Evolutionary conservation across 164 flowering plant genomes (phyloP).

Genomic region (Nymphaea thermarum): DNA sequence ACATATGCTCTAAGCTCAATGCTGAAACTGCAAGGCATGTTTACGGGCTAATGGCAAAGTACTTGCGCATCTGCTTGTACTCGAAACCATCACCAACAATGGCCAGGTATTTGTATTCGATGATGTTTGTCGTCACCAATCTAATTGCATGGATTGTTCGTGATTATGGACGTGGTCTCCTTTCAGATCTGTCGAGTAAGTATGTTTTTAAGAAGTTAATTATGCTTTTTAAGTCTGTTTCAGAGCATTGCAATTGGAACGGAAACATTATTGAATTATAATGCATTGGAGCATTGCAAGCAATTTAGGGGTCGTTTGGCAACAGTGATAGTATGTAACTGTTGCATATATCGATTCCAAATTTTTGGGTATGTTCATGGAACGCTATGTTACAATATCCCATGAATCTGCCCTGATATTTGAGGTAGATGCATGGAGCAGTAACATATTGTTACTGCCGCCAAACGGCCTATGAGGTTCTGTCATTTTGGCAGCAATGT

Average conservation of each 20-base stretch:
- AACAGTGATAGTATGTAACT: too few species aligned
- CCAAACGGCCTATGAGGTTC: too few species aligned
- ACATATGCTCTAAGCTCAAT: neutral
- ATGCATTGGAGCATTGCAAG: too few species aligned
- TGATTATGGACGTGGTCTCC: constrained; percentile 45
- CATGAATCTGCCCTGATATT: too few species aligned
- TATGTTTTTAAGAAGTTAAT: neutral
- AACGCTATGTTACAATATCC: too few species aligned
- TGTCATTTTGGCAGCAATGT: too few species aligned
- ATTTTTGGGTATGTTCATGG: too few species aligned
- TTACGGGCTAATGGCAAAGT: neutral
- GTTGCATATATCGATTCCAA: too few species aligned
- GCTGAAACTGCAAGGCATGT: neutral
- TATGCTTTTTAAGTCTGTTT: neutral
- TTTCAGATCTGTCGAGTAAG: constrained; percentile 59
- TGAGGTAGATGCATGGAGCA: too few species aligned
- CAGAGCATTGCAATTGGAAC: neutral
- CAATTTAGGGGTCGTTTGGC: too few species aligned
- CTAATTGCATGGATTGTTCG: constrained; percentile 74
- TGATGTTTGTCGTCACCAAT: constrained; percentile 52
- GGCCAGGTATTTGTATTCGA: constrained; percentile 71
- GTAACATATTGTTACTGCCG: too few species aligned
- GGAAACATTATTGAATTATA: neutral
- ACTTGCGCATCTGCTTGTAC: neutral
- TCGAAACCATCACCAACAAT: constrained; percentile 39